Evolutionary conservation across 148 eudicot genomes (phyloP), one percentile per base, ranked within the genome.

Genomic region (Suaeda aralocaspica): DNA sequence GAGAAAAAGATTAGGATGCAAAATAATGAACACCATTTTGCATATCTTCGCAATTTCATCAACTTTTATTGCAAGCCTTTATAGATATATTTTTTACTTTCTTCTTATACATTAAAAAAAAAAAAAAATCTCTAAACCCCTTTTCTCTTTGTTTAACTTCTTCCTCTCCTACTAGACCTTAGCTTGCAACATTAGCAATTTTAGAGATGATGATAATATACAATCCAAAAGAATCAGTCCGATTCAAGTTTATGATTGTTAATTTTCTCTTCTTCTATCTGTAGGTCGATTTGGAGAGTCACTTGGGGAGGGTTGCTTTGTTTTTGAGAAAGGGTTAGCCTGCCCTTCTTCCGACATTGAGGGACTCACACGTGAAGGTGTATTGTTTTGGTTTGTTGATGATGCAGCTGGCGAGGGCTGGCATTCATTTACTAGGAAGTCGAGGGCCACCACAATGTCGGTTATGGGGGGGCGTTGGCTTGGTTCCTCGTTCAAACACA

Each of bases 401-500:
- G 74, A 72, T 41, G 71, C 29, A 5, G 60, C 53, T 14, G 49
- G 44, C 52, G 73, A 21, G 15, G 73, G 59, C 12, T 84, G 76
- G 14, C 82, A 63, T 73, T 89, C 92, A 41, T 81, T 53, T 29
- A 77, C 88, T 57, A 94, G 67, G 83, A 74, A 94, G 63, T 92
- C 86, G 5, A 92, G 87, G 26, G 97, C 97, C 44, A 53, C 74
- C 29, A 87, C 88, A 48, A 92, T 81, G 62, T 92, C 92, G 67
- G 78, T 77, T 34, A 85, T 83, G 16, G 71, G 72, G 51, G 97
- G 97, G 11, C 97, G 84, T 19, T 67, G 42, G 50, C 34, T 76
- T 61, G 92, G 85, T 30, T 83, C 79, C 12, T 89, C 92, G 31
- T 83, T 85, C 61, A 92, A 82, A 74, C 94, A 89, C 95, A 86